These are phyloP conservation scores for Umbelopsis ramanniana DNA, from an alignment of 192 early-diverging fungal genomes.

Conservation along the genomic window DNA sequence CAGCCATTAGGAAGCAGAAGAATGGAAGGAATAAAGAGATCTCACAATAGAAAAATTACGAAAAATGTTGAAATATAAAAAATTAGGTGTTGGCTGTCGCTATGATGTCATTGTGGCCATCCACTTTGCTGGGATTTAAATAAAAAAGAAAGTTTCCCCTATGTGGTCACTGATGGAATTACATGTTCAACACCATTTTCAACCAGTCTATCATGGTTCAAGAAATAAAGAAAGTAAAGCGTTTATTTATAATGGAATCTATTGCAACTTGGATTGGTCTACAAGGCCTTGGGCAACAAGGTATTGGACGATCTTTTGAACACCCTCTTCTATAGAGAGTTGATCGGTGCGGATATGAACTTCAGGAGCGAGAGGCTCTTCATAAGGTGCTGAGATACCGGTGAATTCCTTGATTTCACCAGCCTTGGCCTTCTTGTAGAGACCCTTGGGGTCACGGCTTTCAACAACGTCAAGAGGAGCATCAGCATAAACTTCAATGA, in stretches of 20 bases:
- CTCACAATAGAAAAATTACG: neutral
- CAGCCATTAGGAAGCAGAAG: conserved; percentile 52
- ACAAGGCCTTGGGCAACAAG: conserved; percentile 26
- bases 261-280: conserved; percentile 15
- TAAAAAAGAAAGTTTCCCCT: neutral
- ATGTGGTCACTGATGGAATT: too few relatives aligned
- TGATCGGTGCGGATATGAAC: conserved; percentile 84
- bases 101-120: conserved; percentile 12
- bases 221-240: too few relatives aligned
- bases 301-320: conserved; percentile 50
- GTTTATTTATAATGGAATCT: neutral
- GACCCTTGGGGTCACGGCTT: conserved; percentile 91
- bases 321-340: conserved; percentile 71
- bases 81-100: neutral
- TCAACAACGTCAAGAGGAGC: conserved; percentile 87
- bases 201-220: too few relatives aligned
- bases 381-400: conserved; percentile 93
- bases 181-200: too few relatives aligned
- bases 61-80: neutral
- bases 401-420: conserved; percentile 97
- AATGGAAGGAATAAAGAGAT: neutral
- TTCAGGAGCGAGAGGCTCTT: conserved; percentile 82
- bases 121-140: neutral
- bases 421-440: conserved; percentile 94
- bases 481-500: conserved; percentile 90